phyloP scores from a whole-genome alignment of 176 grass and related monocot species.

The Dactylis glomerata region DNA sequence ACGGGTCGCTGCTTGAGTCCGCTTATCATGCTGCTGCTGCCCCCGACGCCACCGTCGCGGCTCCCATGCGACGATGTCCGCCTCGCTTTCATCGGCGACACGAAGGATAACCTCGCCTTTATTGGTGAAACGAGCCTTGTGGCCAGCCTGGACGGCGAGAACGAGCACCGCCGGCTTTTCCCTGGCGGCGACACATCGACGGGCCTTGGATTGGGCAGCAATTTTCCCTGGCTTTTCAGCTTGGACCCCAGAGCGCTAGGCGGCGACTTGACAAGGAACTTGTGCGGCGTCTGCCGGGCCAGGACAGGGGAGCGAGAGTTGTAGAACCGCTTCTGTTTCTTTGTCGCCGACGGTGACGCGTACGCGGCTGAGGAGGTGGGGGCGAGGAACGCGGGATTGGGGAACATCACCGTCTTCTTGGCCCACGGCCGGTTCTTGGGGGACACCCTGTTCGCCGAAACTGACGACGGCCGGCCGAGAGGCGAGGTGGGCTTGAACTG shows the following conservation, averaged over 20 bases:
- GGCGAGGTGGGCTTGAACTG: conserved; percentile 78
- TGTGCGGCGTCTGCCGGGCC: conserved; percentile 44
- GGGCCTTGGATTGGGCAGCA: conserved; percentile 18
- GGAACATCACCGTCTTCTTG: conserved; percentile 89
- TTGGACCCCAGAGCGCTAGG: conserved; percentile 50
- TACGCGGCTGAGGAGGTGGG: conserved; percentile 32
- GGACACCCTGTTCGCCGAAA: conserved; percentile 53
- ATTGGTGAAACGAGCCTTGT: conserved; percentile 68
- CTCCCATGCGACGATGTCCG: conserved; percentile 41
- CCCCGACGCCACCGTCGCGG: conserved; percentile 11
- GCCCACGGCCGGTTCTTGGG: conserved; percentile 75
- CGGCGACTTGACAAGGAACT: conserved; percentile 79
- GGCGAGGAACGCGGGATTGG: conserved; percentile 52
- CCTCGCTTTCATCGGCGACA: conserved; percentile 71
- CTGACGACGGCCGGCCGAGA: conserved; percentile 38
- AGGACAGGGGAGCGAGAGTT: conserved; percentile 61
- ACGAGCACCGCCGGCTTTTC: conserved; percentile 64
- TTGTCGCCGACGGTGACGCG: conserved; percentile 45
- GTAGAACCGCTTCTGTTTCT: conserved; percentile 62
- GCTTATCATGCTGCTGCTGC: conserved; percentile 25
- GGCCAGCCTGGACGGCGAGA: conserved; percentile 76
- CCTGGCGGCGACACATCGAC: conserved; percentile 22
- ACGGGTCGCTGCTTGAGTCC: conserved; percentile 72
- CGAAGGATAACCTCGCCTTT: conserved; percentile 54
- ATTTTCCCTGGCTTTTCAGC: conserved; percentile 45